Evolutionary conservation across 2,329 filamentous ascomycete species (phyloP), one percentile per base, ranked within the genome.

Genomic region (Fusarium succisae): DNA sequence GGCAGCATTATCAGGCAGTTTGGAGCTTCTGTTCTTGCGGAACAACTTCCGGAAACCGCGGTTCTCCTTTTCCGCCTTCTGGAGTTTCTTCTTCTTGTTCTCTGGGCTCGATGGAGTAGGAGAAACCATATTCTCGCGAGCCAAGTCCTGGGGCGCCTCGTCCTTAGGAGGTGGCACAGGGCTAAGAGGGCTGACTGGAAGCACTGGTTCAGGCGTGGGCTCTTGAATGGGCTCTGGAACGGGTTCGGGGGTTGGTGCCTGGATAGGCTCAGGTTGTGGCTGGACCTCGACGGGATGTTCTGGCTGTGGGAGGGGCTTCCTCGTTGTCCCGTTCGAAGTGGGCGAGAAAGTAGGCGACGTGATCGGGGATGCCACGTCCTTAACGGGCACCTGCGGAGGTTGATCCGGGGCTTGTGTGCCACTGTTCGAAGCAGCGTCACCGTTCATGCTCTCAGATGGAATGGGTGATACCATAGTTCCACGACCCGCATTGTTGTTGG

Each of bases 401-500:
- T 66, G 70, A 30, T 84, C 81, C 41, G 58, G 63, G 17, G 45
- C 68, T 32, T 75, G 73, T n/a, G 56, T 44, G 20, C 63, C 63
- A 14, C 55, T 73, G 35, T 66, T 70, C 17, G 54, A 68, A 51
- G 53, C 53, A 30, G 55, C 59, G 43, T 70, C 66, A 15, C 62
- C 80, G 39, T 79, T 80, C n/a, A 79, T 54, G 22, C 80, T 78
- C 30, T 82, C 83, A 32, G 85, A 83, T 62, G 76, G 76, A 56
- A 79, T 75, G 20, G 81, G 79, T 20, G 81, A 79, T 38, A 84
- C 73, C 24, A 80, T 66, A 44, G 85, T 72, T 18, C 94, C 94
- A 66, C 90, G 93, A 28, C 95, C 95, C 47, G 93, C 91, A 74
- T 87, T 90, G 54, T 84, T 86, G 79, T 97, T 92, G 51, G 91